Base-by-base conservation (phyloP, 331 rosid species). In the Dryas integrifolia region DNA sequence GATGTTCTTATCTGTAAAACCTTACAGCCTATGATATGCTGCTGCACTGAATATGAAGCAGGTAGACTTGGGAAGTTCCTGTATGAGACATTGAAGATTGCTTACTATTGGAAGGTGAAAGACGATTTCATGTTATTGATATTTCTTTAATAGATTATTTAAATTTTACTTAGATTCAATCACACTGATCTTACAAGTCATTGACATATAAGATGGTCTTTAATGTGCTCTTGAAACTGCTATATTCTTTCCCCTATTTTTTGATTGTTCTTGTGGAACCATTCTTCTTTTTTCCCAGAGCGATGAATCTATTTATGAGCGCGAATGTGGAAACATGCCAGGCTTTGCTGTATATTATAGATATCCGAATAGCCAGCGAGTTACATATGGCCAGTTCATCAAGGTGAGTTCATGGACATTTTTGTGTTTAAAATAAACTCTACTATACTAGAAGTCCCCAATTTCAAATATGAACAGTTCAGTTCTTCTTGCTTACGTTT, bases 321-420 rank as follows among this genome's bases (percentile, higher is more conserved):
- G 96, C 11, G 99, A 95, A 70, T 95, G 99, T 72, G 97, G 99
- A 83, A 95, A 95, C 86, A 95, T 88, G 99, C 99, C 99, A 2
- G 99, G 99, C 61, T 95, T 95, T 82, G 97, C 99, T 50, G 97
- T 95, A 56, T 95, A 92, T 84, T 95, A 95, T 76, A 86, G 99
- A 85, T 87, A 84, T 82, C 99, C 99, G 21, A 85, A 95, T 79
- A 87, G 96, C 81, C 96, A 92, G 79, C 87, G 99, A 67, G 99
- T 95, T 75, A 84, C 93, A 9, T 95, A 89, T 64, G 93, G 93
- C 77, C 99, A 95, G 79, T 95, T 95, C 85, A 88, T 95, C 64
- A 95, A 92, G 97, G 99, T 84, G 77, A 77, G 90, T 83, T 50
- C 53, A 66, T 50, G 68, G 62, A 39, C 13, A 40, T 77, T 82